Evolutionary conservation across 305 asterid species (phyloP).

Genomic region (Fraxinus xanthoxyloides): DNA sequence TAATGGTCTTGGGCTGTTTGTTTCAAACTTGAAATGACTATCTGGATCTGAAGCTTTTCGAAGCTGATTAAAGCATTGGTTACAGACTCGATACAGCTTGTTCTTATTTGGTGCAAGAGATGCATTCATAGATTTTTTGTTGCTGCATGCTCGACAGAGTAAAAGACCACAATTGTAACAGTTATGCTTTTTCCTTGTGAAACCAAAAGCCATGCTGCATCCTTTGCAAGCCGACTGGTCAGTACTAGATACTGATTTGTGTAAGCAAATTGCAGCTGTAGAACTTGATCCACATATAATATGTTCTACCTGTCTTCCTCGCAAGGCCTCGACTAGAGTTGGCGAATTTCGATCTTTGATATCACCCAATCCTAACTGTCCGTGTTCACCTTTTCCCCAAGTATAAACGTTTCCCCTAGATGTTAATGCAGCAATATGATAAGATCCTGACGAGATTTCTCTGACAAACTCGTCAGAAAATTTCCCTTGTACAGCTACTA

Average conservation of each 20-base stretch:
- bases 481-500: slow-evolving; percentile 38
- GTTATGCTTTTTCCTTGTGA: slow-evolving; percentile 47
- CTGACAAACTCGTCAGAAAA: slow-evolving; percentile 39
- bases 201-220: slow-evolving; percentile 40
- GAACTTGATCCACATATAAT: slow-evolving; percentile 45
- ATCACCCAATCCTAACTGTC: slow-evolving; percentile 55
- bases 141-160: slow-evolving; percentile 43
- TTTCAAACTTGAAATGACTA: slow-evolving; percentile 20
- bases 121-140: slow-evolving; percentile 43
- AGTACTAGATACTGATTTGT: slow-evolving; percentile 40
- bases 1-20: slow-evolving; percentile 35
- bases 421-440: slow-evolving; percentile 45
- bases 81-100: slow-evolving; percentile 45
- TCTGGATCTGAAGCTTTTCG: slow-evolving; percentile 22
- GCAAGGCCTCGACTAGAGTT: slow-evolving; percentile 39
- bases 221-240: slow-evolving; percentile 52
- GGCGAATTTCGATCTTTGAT: slow-evolving; percentile 41
- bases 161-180: slow-evolving; percentile 51
- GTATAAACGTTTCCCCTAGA: slow-evolving; percentile 38
- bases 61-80: slow-evolving; percentile 41
- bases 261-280: slow-evolving; percentile 53
- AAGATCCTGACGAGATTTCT: slow-evolving; percentile 42
- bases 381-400: slow-evolving; percentile 51
- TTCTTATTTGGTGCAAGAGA: slow-evolving; percentile 41
- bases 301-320: slow-evolving; percentile 41